These are phyloP conservation scores for Fusarium sp. DNA, from an alignment of 2,329 filamentous ascomycete genomes.

Conservation along the genomic window DNA sequence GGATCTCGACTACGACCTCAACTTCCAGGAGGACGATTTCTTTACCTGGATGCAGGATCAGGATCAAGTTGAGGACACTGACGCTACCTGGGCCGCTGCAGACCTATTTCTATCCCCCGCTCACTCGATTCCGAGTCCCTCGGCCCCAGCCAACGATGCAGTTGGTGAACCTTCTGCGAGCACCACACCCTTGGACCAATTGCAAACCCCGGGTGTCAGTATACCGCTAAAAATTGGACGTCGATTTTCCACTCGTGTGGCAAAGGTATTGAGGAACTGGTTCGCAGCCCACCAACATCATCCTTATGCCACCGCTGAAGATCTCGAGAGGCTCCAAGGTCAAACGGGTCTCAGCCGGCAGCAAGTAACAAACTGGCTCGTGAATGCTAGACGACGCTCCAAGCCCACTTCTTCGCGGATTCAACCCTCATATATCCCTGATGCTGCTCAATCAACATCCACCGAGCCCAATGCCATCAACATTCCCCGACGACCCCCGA, in stretches of 20 bases:
- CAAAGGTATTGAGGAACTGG: not conserved
- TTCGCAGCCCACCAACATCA: not conserved
- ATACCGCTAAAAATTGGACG: not conserved
- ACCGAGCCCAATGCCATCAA: not conserved
- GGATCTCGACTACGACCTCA: not conserved
- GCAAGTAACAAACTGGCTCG: not conserved
- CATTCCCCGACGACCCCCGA: not conserved
- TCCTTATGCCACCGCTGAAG: not conserved
- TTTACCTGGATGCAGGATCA: not conserved
- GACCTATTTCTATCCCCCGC: not conserved
- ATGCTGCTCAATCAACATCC: not conserved
- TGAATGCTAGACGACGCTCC: not conserved
- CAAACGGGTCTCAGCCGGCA: not conserved
- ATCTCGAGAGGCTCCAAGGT: not conserved
- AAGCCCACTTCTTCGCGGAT: not conserved
- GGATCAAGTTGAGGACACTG: not conserved
- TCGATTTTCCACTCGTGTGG: not conserved
- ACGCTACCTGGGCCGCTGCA: not conserved
- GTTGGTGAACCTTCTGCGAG: not conserved
- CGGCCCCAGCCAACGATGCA: not conserved
- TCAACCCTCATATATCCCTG: not conserved
- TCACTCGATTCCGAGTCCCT: not conserved
- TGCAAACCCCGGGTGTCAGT: not conserved
- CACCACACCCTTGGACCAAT: not conserved
- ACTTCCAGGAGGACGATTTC: not conserved